Evolutionary conservation across 352 stramenopile genomes (phyloP).

Genomic region (Globisporangium okanoganense): DNA sequence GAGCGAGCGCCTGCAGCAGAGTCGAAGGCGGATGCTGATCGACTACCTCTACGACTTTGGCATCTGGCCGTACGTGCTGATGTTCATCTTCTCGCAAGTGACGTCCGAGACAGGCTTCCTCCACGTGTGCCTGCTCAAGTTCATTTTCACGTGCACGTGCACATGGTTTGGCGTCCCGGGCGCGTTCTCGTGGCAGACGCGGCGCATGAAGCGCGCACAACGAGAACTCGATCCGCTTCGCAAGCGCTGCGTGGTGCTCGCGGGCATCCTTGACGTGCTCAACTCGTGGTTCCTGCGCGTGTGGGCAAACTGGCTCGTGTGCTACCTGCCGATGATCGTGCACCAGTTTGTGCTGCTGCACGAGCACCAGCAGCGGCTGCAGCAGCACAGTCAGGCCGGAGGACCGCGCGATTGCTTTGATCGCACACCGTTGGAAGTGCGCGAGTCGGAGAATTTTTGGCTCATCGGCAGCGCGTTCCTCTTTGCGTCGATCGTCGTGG

Average conservation of each 20-base stretch:
- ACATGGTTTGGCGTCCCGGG: slow-evolving; percentile 64
- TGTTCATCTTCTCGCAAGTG: slow-evolving; percentile 48
- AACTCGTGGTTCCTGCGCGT: slow-evolving; percentile 55
- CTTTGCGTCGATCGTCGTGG: slow-evolving; percentile 56
- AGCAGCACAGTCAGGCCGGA: neutral
- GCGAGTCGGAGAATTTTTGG: slow-evolving; percentile 57
- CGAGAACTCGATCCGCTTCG: slow-evolving; percentile 43
- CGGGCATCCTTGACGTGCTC: slow-evolving; percentile 49
- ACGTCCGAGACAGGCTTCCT: slow-evolving; percentile 36
- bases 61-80: slow-evolving; percentile 72
- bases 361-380: slow-evolving; percentile 8
- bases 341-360: slow-evolving; percentile 14
- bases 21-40: slow-evolving; percentile 21
- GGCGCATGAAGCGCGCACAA: slow-evolving; percentile 40
- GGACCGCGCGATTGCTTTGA: slow-evolving; percentile 25
- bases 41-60: slow-evolving; percentile 70
- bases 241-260: slow-evolving; percentile 48
- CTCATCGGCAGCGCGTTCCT: slow-evolving; percentile 48
- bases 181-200: slow-evolving; percentile 49
- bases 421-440: slow-evolving; percentile 42
- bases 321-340: slow-evolving; percentile 32
- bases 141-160: slow-evolving; percentile 63
- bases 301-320: slow-evolving; percentile 58
- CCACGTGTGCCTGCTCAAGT: slow-evolving; percentile 54
- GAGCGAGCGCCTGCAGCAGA: neutral